These are phyloP conservation scores for Neurospora africana DNA, from an alignment of 495 filamentous ascomycete species.

Conservation along the genomic window DNA sequence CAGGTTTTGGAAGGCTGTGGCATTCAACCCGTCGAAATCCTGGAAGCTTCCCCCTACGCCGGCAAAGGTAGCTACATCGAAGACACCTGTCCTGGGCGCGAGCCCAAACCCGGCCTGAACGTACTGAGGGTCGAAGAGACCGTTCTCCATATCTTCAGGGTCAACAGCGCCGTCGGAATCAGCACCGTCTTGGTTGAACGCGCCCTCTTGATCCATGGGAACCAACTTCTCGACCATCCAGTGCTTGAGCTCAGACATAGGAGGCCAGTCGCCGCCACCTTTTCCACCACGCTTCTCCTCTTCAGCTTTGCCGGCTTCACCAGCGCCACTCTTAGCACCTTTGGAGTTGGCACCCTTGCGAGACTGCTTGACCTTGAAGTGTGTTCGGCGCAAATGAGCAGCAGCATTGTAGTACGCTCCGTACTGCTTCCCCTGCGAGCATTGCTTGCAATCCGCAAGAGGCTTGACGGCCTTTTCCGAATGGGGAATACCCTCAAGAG, in stretches of 20 bases:
- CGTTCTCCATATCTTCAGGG: slow-evolving; percentile 24
- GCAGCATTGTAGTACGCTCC: slow-evolving; percentile 93
- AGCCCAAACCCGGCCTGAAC: slow-evolving; percentile 5
- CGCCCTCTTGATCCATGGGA: slow-evolving; percentile 20
- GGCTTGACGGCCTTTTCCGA: slow-evolving; percentile 45
- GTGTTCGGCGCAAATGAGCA: slow-evolving; percentile 79
- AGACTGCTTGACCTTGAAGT: slow-evolving; percentile 52
- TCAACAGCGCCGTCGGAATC: slow-evolving; percentile 19
- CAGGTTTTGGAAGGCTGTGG: slow-evolving; percentile 3
- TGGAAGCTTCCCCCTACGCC: slow-evolving; percentile 24
- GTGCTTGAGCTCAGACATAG: slow-evolving; percentile 68
- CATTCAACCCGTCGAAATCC: slow-evolving; percentile 6
- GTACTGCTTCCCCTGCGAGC: slow-evolving; percentile 66
- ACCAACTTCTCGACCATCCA: slow-evolving; percentile 69
- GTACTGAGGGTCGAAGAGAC: slow-evolving; percentile 8
- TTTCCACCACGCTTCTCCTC: slow-evolving; percentile 65
- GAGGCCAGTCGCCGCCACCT: slow-evolving; percentile 70
- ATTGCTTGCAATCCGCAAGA: slow-evolving; percentile 81
- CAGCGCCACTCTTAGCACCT: slow-evolving; percentile 25
- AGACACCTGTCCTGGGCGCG: slow-evolving; percentile 8
- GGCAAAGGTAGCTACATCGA: slow-evolving; percentile 18
- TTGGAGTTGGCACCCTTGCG: slow-evolving; percentile 30
- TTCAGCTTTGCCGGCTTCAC: slow-evolving; percentile 19
- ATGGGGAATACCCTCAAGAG: slow-evolving; percentile 22
- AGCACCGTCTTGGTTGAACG: slow-evolving; percentile 15